Evolutionary conservation across 2,329 filamentous ascomycete genomes (phyloP), one percentile per base, ranked within the genome.

Genomic region (Sclerotiophoma versabilis): DNA sequence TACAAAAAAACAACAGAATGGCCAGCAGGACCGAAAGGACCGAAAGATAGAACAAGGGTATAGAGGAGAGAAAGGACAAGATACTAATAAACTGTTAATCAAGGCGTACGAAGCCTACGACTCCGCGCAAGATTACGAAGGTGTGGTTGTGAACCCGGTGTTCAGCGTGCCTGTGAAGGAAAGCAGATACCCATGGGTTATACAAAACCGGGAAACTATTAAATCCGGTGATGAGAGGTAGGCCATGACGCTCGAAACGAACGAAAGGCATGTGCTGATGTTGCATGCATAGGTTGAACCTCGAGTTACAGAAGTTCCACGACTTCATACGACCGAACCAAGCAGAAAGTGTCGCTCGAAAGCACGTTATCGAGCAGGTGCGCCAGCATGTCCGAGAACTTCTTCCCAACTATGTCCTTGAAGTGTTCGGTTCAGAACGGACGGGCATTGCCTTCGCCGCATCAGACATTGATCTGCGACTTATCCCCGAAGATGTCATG

Each of bases 391-490:
- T 64, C 10, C 55, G 36, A 44, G 1, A 51, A 4, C 15, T 8
- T n/a, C 30, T 78, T 39, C 59, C 69, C 58, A 39, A 60, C 15
- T 54, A 65, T 19, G 34, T 41, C 9, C 72, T 77, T 6, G 75
- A 81, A 52, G 56, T 82, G 2, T 81, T 83, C 53, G 85, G 85
- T 15, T 86, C 84, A 8, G 75, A 81, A 50, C 68, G 71, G 10
- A 85, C 80, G 12, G 82, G 83, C 8, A 70, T 86, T 29, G 79
- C 80, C 0, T 65, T 80, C 47, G 77, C 80, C 23, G 75, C 76
- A 33, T 87, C 85, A 6, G 81, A 83, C 66, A 74, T 87, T 11
- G 82, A 87, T 63, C 55, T 81, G 75, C 70, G 77, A 70, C 44
- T 76, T 17, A 74, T 59, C 58, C 41, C 29, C 5, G 32, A 39